phyloP scores from a whole-genome alignment of 225 moss, liverwort and hornwort genomes.

The Polytrichum formosum region DNA sequence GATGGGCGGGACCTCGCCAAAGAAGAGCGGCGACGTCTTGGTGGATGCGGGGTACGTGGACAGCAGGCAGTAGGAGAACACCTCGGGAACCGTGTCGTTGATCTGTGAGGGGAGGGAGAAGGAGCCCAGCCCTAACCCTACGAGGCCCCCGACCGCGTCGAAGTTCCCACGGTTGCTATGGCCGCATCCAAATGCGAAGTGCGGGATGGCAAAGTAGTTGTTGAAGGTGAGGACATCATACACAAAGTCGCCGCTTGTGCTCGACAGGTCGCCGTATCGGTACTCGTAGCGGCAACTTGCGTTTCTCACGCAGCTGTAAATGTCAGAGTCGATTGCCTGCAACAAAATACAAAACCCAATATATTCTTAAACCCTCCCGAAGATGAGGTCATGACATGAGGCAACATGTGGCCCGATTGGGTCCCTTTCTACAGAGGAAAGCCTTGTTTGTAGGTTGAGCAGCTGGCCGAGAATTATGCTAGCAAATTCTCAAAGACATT shows the following conservation, averaged over 20 bases:
- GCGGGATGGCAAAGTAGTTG: not conserved
- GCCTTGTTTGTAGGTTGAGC: no score
- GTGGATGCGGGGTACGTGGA: slow-evolving; percentile 4
- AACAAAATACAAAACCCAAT: no score
- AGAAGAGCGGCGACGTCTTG: slow-evolving; percentile 14
- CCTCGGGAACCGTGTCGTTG: not conserved
- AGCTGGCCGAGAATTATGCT: no score
- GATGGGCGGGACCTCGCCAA: slow-evolving; percentile 18
- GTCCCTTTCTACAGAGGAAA: no score
- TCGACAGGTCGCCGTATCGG: slow-evolving; percentile 37
- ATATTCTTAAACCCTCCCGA: no score
- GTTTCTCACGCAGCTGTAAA: not conserved
- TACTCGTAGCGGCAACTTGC: slow-evolving; percentile 25
- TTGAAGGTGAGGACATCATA: slow-evolving; percentile 29
- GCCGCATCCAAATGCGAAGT: slow-evolving; percentile 22
- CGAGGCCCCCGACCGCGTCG: slow-evolving; percentile 26
- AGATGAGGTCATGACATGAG: no score
- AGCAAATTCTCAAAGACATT: no score
- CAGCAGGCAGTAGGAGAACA: slow-evolving; percentile 33
- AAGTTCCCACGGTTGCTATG: slow-evolving; percentile 35
- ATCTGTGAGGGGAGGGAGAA: slow-evolving; percentile 28
- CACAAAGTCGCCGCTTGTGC: slow-evolving; percentile 35
- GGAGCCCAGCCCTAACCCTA: slow-evolving; percentile 28
- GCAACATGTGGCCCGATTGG: no score
- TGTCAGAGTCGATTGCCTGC: no score